These are phyloP conservation scores for Lyophyllum shimeji DNA, from an alignment of 768 basidiomycete species.

Conservation along the genomic window DNA sequence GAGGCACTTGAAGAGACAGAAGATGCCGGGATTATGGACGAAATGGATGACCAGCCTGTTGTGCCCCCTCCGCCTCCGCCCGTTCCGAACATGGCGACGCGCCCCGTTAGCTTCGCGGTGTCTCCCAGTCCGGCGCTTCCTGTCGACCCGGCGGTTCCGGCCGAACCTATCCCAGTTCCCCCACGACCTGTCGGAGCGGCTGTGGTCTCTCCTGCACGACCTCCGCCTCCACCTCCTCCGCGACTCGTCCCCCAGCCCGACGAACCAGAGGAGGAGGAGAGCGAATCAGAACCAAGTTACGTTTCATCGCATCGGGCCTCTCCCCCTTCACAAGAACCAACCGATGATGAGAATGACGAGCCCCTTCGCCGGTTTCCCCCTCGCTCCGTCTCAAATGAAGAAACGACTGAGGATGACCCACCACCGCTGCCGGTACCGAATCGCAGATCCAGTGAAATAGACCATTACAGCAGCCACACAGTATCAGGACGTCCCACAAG, in stretches of 20 bases:
- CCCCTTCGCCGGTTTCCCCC: constrained; percentile 15
- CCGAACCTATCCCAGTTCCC: constrained; percentile 4
- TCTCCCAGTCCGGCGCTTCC: not conserved
- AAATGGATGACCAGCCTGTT: constrained; percentile 6
- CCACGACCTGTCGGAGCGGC: not conserved
- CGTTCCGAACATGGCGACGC: constrained; percentile 10
- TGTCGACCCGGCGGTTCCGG: constrained; percentile 5
- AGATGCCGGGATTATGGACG: not conserved
- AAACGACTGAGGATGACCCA: constrained; percentile 16
- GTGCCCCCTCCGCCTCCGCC: constrained; percentile 18
- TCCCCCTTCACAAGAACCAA: constrained; percentile 3
- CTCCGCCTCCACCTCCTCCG: constrained; percentile 21
- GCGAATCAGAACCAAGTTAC: constrained; percentile 4
- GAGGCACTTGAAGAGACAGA: constrained; percentile 3
- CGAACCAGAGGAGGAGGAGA: constrained; percentile 25
- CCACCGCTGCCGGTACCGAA: constrained; percentile 20
- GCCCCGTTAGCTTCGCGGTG: constrained; percentile 8
- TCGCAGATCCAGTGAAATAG: constrained; percentile 11
- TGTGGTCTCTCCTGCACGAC: constrained; percentile 1
- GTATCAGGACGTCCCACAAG: constrained; percentile 12
- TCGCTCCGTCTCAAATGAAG: constrained; percentile 9
- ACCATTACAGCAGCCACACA: constrained; percentile 1
- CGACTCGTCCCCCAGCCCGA: constrained; percentile 27
- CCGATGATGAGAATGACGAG: constrained; percentile 17
- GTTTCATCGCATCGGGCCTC: not conserved